These are phyloP conservation scores for Nitzschia palea DNA, from an alignment of 108 stramenopile species.

Conservation along the genomic window DNA sequence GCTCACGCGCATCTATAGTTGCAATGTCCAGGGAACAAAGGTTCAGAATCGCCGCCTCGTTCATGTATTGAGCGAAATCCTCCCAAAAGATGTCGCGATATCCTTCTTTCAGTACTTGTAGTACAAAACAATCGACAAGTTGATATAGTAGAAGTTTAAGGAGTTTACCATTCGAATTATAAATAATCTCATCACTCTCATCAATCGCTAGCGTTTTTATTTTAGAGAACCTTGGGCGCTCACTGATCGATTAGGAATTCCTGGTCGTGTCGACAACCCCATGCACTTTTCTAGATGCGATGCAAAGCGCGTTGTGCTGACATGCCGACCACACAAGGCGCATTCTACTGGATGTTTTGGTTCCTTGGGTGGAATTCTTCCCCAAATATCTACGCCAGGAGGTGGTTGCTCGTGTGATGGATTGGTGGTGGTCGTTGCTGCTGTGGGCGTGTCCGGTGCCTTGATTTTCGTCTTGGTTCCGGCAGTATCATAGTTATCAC, in stretches of 20 bases:
- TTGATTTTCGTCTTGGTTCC: not conserved
- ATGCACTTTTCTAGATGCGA: slow-evolving; percentile 42
- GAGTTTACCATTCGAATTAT: no score
- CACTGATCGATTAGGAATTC: not conserved
- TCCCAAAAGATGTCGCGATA: no score
- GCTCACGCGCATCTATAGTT: no score
- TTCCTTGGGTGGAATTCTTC: slow-evolving; percentile 33
- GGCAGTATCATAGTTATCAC: not conserved
- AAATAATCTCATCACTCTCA: no score
- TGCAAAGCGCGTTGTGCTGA: slow-evolving; percentile 38
- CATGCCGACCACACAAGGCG: slow-evolving; percentile 27
- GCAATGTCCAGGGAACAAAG: no score
- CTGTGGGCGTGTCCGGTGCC: not conserved
- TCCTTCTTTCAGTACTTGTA: no score
- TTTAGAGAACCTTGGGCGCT: no score
- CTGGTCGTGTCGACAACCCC: slow-evolving; percentile 36
- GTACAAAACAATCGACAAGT: no score
- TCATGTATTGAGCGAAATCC: no score
- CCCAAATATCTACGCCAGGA: slow-evolving; percentile 29
- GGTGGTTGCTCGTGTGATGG: not conserved
- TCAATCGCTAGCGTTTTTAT: no score
- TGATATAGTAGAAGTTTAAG: no score
- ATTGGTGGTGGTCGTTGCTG: not conserved
- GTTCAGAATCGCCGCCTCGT: no score
- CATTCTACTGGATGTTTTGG: slow-evolving; percentile 23